Conservation (phyloP, 2,329 filamentous ascomycete species). For the Colletotrichum liriopes region DNA sequence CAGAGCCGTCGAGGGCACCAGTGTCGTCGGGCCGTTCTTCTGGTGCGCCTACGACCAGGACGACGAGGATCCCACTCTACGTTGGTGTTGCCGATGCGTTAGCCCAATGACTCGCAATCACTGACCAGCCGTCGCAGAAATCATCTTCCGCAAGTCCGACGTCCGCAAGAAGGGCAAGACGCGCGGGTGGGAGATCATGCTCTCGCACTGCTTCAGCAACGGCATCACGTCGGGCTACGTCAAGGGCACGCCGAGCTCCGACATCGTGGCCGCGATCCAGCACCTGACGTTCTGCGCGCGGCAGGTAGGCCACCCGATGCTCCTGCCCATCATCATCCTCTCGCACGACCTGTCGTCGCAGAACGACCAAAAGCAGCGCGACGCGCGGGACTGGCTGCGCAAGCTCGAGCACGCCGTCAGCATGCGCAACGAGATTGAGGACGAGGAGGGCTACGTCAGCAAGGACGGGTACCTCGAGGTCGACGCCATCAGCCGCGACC, state of each 20-base stretch:
- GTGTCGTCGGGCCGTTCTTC: constrained; percentile 75
- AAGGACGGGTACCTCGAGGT: constrained; percentile 68
- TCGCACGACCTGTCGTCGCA: constrained; percentile 70
- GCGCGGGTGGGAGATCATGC: constrained; percentile 76
- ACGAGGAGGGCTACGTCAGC: constrained; percentile 68
- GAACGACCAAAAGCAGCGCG: constrained; percentile 74
- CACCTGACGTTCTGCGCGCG: constrained; percentile 65
- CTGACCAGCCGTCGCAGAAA: constrained; percentile 58
- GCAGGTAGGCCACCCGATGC: constrained; percentile 71
- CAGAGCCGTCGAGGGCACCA: constrained; percentile 71
- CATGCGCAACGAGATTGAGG: constrained; percentile 72
- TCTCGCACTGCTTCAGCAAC: constrained; percentile 70
- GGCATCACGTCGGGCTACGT: constrained; percentile 73
- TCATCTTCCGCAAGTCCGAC: constrained; percentile 77
- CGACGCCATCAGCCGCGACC: constrained; percentile 72
- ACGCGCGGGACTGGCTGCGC: constrained; percentile 74
- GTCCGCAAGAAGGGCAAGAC: constrained; percentile 76
- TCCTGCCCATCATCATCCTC: constrained; percentile 72
- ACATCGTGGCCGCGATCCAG: constrained; percentile 64
- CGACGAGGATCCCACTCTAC: constrained; percentile 70
- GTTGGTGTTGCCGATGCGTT: constrained; percentile 55
- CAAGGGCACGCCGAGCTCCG: constrained; percentile 73
- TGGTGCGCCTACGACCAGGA: constrained; percentile 72
- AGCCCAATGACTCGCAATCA: neutral
- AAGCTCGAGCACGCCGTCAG: constrained; percentile 74